These are phyloP conservation scores for Anethum foeniculum DNA, from an alignment of 140 eudicot species.

Conservation along the genomic window DNA sequence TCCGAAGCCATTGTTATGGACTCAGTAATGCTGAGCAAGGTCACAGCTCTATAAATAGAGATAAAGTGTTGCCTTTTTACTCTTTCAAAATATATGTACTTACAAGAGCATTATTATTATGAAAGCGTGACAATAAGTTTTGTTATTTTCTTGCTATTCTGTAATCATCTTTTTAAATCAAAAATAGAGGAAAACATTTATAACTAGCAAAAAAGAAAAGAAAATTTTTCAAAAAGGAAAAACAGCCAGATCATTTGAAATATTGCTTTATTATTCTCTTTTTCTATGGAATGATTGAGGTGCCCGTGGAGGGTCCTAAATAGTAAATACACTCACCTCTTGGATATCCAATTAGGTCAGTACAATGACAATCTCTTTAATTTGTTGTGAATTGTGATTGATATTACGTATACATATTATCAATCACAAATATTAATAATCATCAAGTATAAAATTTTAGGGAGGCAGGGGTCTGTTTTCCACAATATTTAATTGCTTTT, in stretches of 20 bases:
- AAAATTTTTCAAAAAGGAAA: background rate
- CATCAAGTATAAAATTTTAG: background rate
- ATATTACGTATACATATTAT: background rate
- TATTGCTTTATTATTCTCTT: background rate
- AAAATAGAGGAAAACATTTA: no score
- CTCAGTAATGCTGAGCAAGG: background rate
- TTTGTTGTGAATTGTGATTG: background rate
- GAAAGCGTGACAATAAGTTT: background rate
- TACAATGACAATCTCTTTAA: background rate
- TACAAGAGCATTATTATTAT: background rate
- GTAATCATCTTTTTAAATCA: background rate
- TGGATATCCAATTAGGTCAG: constrained; percentile 6
- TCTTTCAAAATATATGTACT: background rate
- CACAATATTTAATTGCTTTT: background rate
- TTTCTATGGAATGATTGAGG: constrained; percentile 21
- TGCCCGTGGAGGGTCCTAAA: constrained; percentile 19
- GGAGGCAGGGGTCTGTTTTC: background rate
- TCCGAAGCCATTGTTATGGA: constrained; percentile 36
- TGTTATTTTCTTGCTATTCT: background rate
- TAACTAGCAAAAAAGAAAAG: background rate
- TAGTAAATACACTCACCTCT: background rate
- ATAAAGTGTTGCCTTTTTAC: background rate
- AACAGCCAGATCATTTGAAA: background rate
- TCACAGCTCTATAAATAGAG: constrained; percentile 14
- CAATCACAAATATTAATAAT: no score